These are phyloP conservation scores for Firmiana major DNA, from an alignment of 345 rosid species.

Conservation along the genomic window DNA sequence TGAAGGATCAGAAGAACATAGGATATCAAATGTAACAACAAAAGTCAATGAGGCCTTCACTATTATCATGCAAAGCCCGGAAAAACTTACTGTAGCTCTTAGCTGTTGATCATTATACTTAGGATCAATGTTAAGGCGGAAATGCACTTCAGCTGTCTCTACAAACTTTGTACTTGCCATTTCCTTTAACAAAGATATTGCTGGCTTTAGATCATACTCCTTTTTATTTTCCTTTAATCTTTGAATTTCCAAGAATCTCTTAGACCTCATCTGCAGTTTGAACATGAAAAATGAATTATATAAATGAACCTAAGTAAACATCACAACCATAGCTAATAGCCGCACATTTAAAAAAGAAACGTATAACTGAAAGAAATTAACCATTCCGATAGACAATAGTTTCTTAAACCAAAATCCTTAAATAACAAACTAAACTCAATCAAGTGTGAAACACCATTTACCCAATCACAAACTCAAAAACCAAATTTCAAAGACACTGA, in stretches of 20 bases:
- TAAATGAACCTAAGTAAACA: slow-evolving; percentile 11
- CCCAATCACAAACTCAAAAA: not conserved
- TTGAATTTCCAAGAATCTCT: slow-evolving; percentile 98
- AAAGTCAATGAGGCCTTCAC: not conserved
- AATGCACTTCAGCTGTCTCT: slow-evolving; percentile 92
- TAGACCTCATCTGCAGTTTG: slow-evolving; percentile 78
- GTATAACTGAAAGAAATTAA: not conserved
- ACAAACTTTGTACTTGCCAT: slow-evolving; percentile 68
- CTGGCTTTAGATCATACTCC: slow-evolving; percentile 71
- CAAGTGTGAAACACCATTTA: not conserved
- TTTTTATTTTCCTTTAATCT: slow-evolving; percentile 79
- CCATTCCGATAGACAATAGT: not conserved
- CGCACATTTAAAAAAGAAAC: not conserved
- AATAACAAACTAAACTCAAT: not conserved
- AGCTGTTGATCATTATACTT: slow-evolving; percentile 97
- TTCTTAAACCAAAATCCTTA: slow-evolving; percentile 1
- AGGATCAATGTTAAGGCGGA: slow-evolving; percentile 93
- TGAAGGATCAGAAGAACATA: not conserved
- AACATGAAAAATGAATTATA: slow-evolving; percentile 12
- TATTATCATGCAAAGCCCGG: not conserved
- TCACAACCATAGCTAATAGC: not conserved
- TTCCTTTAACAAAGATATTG: slow-evolving; percentile 76
- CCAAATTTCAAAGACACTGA: not conserved
- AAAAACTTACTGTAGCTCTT: slow-evolving; percentile 76
- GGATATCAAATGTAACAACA: not conserved